These are phyloP conservation scores for Ballota nigra DNA, from an alignment of 257 asterid species.

Conservation along the genomic window DNA sequence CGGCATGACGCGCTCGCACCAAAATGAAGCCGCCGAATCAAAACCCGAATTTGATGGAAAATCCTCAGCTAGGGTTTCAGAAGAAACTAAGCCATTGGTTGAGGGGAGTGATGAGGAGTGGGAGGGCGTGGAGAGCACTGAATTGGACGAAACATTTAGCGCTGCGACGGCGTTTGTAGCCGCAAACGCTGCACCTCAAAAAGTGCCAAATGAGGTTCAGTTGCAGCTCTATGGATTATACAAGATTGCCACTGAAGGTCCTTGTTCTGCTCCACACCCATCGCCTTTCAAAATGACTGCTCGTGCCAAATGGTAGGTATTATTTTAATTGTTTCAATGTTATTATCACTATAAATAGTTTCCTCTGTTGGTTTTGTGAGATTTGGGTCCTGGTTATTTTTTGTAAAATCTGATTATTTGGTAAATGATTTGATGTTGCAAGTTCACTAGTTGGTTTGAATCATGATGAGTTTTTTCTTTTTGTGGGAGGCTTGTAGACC, in stretches of 20 bases:
- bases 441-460: background rate
- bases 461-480: no score
- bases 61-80: conserved; percentile 22
- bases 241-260: conserved; percentile 82
- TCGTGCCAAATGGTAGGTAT: conserved; percentile 41
- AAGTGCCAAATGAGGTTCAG: conserved; percentile 61
- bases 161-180: conserved; percentile 83
- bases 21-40: no score
- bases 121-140: conserved; percentile 86
- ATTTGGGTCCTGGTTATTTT: background rate
- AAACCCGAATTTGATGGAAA: conserved; percentile 11
- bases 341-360: background rate
- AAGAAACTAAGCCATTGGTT: conserved; percentile 34
- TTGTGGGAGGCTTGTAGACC: no score
- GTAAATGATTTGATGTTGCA: background rate
- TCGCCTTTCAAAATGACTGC: conserved; percentile 43
- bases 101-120: conserved; percentile 49
- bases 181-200: conserved; percentile 39
- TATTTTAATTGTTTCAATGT: background rate
- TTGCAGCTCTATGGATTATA: conserved; percentile 63
- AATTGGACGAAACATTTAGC: conserved; percentile 67
- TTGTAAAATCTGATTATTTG: background rate
- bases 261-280: conserved; percentile 55
- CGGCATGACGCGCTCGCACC: conserved; percentile 25
- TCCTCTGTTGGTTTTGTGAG: background rate